These are phyloP conservation scores for Yamadazyma membranifaciens DNA, from an alignment of 1,139 yeast species.

Conservation along the genomic window DNA sequence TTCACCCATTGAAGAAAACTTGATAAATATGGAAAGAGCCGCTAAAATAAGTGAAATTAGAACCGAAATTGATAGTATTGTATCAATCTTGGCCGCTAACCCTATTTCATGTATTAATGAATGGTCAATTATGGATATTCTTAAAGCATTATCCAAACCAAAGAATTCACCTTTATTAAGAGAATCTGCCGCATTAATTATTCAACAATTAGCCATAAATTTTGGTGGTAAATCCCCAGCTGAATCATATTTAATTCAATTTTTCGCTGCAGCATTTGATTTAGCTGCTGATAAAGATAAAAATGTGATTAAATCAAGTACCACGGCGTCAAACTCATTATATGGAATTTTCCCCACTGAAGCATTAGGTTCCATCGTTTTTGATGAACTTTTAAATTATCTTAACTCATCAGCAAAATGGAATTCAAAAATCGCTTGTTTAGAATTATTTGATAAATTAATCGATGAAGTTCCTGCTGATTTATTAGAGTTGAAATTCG, in stretches of 20 bases:
- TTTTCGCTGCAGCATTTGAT: constrained; percentile 59
- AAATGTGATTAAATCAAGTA: constrained; percentile 81
- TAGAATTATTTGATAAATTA: constrained; percentile 68
- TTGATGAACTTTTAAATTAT: constrained; percentile 61
- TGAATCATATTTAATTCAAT: constrained; percentile 70
- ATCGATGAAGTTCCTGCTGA: constrained; percentile 83
- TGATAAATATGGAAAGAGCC: constrained; percentile 57
- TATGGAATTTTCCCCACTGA: constrained; percentile 74
- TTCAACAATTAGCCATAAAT: constrained; percentile 66
- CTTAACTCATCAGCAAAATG: constrained; percentile 86
- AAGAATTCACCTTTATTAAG: constrained; percentile 73
- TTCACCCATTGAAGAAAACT: constrained; percentile 66
- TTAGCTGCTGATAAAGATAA: constrained; percentile 81
- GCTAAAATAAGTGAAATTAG: constrained; percentile 64
- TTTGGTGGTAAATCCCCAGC: constrained; percentile 68
- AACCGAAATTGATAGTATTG: constrained; percentile 56
- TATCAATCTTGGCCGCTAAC: constrained; percentile 40
- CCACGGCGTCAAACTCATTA: constrained; percentile 63
- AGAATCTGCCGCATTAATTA: constrained; percentile 69
- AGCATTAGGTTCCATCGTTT: constrained; percentile 68
- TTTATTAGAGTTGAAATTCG: constrained; percentile 76
- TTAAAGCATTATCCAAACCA: constrained; percentile 65
- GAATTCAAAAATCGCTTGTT: constrained; percentile 85
- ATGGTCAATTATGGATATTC: constrained; percentile 64
- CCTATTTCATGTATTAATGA: constrained; percentile 53